Conservation (phyloP, 2,329 filamentous ascomycete genomes). For the Ceratocystis smalleyi region DNA sequence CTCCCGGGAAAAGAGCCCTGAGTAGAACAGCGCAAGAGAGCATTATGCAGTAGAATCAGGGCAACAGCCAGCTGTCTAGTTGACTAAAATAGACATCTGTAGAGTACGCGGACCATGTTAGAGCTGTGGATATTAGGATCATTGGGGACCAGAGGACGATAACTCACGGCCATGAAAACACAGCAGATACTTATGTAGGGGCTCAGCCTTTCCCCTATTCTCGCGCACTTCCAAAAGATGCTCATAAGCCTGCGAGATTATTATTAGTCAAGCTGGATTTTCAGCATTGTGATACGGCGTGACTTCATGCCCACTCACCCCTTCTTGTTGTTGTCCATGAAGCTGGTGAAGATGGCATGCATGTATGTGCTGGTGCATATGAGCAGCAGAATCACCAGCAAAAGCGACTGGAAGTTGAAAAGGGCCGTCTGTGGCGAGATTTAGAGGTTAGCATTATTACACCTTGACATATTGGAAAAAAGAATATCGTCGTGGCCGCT, state of each 20-base stretch:
- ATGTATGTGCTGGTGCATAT: constrained; percentile 94
- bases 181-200: constrained; percentile 94
- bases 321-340: constrained; percentile 86
- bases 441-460: not conserved
- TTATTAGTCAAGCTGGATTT: not conserved
- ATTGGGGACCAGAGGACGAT: not conserved
- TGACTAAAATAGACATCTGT: constrained; percentile 26
- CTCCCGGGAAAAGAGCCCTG: not conserved
- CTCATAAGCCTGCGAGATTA: constrained; percentile 46
- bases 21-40: not conserved
- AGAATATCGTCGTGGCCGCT: constrained; percentile 21
- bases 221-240: constrained; percentile 90
- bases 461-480: not conserved
- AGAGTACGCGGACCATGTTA: not conserved
- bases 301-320: constrained; percentile 40
- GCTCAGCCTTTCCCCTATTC: constrained; percentile 82
- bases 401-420: constrained; percentile 96
- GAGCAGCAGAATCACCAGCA: constrained; percentile 83
- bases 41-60: not conserved
- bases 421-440: constrained; percentile 56
- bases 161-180: constrained; percentile 72
- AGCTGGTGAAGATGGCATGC: constrained; percentile 73
- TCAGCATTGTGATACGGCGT: constrained; percentile 31
- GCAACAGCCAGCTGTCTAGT: constrained; percentile 23
- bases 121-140: not conserved